Conservation (phyloP, 2,329 filamentous ascomycete genomes). For the Basipetospora chlamydospora region DNA sequence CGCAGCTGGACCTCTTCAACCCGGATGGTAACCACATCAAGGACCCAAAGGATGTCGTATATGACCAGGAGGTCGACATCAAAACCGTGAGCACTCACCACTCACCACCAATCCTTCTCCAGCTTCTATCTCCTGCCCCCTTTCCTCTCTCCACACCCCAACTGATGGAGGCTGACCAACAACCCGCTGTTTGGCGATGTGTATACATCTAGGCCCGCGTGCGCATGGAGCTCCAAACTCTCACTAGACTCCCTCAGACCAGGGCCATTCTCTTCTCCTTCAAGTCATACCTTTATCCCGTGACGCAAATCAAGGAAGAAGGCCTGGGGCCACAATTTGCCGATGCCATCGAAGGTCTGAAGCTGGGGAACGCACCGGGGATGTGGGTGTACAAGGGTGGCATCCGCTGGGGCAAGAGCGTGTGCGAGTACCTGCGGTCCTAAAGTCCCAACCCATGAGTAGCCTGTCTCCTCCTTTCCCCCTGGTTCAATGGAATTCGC, state of each 20-base stretch:
- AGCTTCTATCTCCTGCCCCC: too few species aligned
- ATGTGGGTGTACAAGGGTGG: constrained; percentile 40
- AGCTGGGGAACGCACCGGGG: constrained; percentile 32
- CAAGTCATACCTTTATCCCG: constrained; percentile 38
- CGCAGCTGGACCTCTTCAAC: constrained; percentile 25
- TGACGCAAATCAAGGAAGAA: constrained; percentile 32
- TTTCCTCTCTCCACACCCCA: too few species aligned
- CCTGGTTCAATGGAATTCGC: too few species aligned
- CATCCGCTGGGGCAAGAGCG: constrained; percentile 29
- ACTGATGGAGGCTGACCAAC: too few species aligned
- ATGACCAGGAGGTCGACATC: constrained; percentile 23
- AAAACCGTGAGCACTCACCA: constrained; percentile 15
- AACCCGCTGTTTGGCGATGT: not conserved
- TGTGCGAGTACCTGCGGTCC: constrained; percentile 30
- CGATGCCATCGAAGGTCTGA: constrained; percentile 37
- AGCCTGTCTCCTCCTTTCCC: not conserved
- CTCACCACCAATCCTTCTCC: not conserved
- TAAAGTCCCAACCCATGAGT: constrained; percentile 5
- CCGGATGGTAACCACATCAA: constrained; percentile 22
- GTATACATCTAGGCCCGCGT: constrained; percentile 18
- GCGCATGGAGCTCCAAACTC: constrained; percentile 35
- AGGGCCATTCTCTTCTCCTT: constrained; percentile 36
- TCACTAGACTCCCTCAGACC: constrained; percentile 32
- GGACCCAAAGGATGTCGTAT: constrained; percentile 16
- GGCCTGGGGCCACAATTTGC: constrained; percentile 30